phyloP scores from a whole-genome alignment of 2,329 filamentous ascomycete species.

The Trichoderma polysporum region DNA sequence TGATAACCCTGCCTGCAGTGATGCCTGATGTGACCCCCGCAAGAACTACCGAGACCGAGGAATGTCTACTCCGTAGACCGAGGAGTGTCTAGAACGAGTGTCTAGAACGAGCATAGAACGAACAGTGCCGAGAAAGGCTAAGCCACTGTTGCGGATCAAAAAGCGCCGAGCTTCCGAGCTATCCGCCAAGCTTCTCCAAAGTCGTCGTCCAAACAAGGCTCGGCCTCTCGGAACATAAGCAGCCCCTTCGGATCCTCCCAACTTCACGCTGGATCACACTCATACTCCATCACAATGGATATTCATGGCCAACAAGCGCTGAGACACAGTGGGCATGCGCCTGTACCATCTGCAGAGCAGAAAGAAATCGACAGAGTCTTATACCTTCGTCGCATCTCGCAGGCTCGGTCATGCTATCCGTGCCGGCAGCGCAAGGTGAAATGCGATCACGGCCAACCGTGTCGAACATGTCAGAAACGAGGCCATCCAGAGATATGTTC shows the following conservation, averaged over 20 bases:
- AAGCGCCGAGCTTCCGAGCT: not conserved
- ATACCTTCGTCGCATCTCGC: not conserved
- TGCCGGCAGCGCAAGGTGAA: slow-evolving; percentile 20
- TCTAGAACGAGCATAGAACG: too few species aligned
- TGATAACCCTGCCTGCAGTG: too few species aligned
- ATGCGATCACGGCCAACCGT: slow-evolving; percentile 15
- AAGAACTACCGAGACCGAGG: too few species aligned
- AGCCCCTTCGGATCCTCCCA: not conserved
- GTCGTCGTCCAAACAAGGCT: not conserved
- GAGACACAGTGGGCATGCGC: not conserved
- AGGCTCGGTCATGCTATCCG: slow-evolving; percentile 16
- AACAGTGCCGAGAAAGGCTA: not conserved
- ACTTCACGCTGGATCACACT: too few species aligned
- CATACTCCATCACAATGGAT: not conserved
- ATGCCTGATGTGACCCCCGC: not conserved
- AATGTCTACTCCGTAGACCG: too few species aligned
- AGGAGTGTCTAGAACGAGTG: too few species aligned
- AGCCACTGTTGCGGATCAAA: not conserved
- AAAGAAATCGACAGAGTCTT: slow-evolving; percentile 13
- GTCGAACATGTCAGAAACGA: slow-evolving; percentile 17
- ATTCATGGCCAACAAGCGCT: not conserved
- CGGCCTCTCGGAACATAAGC: not conserved
- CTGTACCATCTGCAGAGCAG: not conserved
- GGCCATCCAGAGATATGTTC: slow-evolving; percentile 17
- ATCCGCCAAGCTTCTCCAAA: not conserved